Evolutionary conservation across 2,329 filamentous ascomycete species (phyloP), one percentile per base, ranked within the genome.

Genomic region (Davidsoniella eucalypti): DNA sequence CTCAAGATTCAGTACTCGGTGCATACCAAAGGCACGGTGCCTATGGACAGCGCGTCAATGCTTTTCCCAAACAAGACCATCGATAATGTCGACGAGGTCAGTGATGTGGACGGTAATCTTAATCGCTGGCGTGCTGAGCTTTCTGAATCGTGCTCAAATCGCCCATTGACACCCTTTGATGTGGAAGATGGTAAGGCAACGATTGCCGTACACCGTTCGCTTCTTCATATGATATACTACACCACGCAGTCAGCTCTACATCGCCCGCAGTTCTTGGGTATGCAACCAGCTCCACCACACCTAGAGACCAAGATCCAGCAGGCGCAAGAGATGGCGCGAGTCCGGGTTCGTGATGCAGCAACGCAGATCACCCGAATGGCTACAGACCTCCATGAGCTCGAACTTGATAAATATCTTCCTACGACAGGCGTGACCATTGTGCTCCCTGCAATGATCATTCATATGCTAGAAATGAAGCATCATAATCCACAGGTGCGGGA

Each of bases 201-300:
- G 6, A 58, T 78, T 47, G 72, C 72, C 0, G 69, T 94, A 2
- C 87, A 94, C 61, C 77, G 85, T 44, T 85, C 84, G n/a, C 71
- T 95, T 17, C 69, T 96, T 36, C 87, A 94, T 63, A 93, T 95
- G 82, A 80, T 94, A 2, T 94, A 93, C 64, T 84, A 87, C 63
- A 93, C 90, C 2, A 93, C 88, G 0, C 74, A 93, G 16, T 94
- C 87, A 48, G 90, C 90, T 2, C 72, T 96, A 16, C 88, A 95
- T 63, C 80, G 90, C 26, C 90, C 90, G 2, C 87, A 94, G 56
- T 90, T 95, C 53, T 73, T 94, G 39, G 87, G 87, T 1, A 69
- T 88, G 12, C 84, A 94, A 59, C 44, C 52, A 4, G 40, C 52
- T 14, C 47, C 47, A 10, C n/a, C 44, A 12, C 52, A 53, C 9